A percentile compares a stretch with the other conserved stretches of the same genome.
Evolutionary conservation across 2,329 filamentous ascomycete genomes (phyloP).

Genomic region (Colletotrichum orchidophilum): DNA sequence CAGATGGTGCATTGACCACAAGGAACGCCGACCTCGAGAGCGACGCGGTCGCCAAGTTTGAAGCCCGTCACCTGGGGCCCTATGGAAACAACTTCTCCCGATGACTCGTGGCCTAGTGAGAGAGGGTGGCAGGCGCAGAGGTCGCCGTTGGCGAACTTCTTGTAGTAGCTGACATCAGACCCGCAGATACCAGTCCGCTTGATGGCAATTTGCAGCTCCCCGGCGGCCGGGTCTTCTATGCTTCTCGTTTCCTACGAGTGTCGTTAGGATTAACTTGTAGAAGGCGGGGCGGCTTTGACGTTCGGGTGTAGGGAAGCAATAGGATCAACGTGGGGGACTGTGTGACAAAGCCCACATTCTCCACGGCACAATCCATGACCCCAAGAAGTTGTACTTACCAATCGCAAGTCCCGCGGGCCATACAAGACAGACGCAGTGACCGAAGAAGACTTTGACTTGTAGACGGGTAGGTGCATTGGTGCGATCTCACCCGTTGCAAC

Average conservation of each 20-base stretch:
- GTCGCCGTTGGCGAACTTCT: slow-evolving; percentile 77
- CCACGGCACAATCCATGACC: slow-evolving; percentile 16
- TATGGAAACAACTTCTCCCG: slow-evolving; percentile 65
- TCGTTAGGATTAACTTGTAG: slow-evolving; percentile 33
- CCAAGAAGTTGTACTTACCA: slow-evolving; percentile 54
- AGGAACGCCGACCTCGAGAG: slow-evolving; percentile 65
- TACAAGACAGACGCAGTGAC: slow-evolving; percentile 66
- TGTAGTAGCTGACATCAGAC: slow-evolving; percentile 77
- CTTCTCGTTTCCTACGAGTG: slow-evolving; percentile 57
- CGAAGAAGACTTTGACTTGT: slow-evolving; percentile 51
- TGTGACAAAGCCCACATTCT: slow-evolving; percentile 41
- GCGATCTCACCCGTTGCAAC: slow-evolving; percentile 55
- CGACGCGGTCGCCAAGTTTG: slow-evolving; percentile 65
- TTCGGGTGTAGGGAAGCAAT: slow-evolving; percentile 11
- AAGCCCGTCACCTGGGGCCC: slow-evolving; percentile 63
- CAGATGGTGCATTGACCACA: slow-evolving; percentile 63
- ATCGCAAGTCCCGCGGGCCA: slow-evolving; percentile 64
- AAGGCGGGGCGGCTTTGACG: slow-evolving; percentile 11
- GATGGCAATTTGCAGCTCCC: slow-evolving; percentile 72
- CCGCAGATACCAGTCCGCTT: slow-evolving; percentile 75
- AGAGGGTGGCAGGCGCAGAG: slow-evolving; percentile 72
- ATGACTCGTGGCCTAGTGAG: slow-evolving; percentile 71
- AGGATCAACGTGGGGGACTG: slow-evolving; percentile 37
- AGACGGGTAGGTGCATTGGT: slow-evolving; percentile 54
- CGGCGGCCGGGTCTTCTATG: slow-evolving; percentile 56